These are phyloP conservation scores for Penicillium simplicissimum DNA, from an alignment of 495 filamentous ascomycete genomes.

Conservation along the genomic window DNA sequence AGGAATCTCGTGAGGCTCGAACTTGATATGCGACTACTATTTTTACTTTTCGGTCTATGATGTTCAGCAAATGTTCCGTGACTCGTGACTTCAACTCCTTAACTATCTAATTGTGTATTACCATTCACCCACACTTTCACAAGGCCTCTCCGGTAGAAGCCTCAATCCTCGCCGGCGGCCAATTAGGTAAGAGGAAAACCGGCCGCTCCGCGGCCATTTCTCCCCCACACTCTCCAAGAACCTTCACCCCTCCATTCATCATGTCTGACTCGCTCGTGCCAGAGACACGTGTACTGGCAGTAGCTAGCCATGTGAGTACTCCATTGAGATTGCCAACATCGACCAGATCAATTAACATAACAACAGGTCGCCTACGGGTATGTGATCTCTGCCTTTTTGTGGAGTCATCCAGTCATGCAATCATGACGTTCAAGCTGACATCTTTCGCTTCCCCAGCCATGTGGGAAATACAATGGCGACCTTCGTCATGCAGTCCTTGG, in stretches of 20 bases:
- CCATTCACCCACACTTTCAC: neutral
- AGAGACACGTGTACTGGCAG: conserved; percentile 84
- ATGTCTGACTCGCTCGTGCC: conserved; percentile 59
- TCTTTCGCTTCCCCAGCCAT: conserved; percentile 57
- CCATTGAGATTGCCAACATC: conserved; percentile 2
- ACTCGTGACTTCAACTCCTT: neutral
- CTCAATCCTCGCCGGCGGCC: conserved; percentile 9
- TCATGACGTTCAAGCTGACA: conserved; percentile 19
- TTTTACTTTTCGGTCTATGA: neutral
- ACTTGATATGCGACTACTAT: neutral
- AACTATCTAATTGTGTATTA: too few relatives aligned
- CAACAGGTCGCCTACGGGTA: conserved; percentile 76
- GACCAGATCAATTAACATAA: neutral
- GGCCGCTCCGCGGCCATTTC: conserved; percentile 2
- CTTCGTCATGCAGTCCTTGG: conserved; percentile 87
- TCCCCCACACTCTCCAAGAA: conserved; percentile 11
- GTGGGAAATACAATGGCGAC: conserved; percentile 96
- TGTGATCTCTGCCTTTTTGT: conserved; percentile 33
- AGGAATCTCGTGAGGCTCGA: neutral
- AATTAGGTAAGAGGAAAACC: conserved; percentile 29
- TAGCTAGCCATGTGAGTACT: conserved; percentile 92
- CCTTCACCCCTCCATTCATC: conserved; percentile 8
- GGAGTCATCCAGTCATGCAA: conserved; percentile 5
- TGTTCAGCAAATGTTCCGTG: neutral
- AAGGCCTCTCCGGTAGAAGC: neutral